phyloP scores from a whole-genome alignment of 1,139 yeast genomes.

The Yamadazyma mexicana region DNA sequence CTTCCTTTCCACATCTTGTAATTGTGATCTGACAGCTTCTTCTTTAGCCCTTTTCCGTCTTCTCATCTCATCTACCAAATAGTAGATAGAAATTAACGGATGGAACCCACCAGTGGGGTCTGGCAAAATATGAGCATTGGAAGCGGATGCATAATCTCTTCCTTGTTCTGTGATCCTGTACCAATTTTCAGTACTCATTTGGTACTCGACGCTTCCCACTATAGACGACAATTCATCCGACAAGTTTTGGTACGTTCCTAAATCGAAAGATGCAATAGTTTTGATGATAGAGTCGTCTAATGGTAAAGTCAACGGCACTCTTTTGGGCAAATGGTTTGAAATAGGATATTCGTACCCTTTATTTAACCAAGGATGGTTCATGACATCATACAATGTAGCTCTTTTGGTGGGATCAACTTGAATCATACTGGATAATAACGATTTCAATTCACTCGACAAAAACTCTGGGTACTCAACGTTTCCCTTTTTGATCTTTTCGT shows the following conservation, averaged over 20 bases:
- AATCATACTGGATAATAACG: constrained; percentile 81
- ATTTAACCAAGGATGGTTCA: constrained; percentile 93
- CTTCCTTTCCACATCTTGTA: constrained; percentile 24
- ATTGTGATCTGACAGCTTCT: constrained; percentile 35
- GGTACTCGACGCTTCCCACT: constrained; percentile 68
- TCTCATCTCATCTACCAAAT: constrained; percentile 79
- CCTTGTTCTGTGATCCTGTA: constrained; percentile 44
- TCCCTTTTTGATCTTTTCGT: constrained; percentile 92
- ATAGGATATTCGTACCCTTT: constrained; percentile 81
- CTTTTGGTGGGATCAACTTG: constrained; percentile 85
- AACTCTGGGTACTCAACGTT: constrained; percentile 87
- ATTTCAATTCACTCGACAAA: constrained; percentile 80
- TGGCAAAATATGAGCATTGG: constrained; percentile 42
- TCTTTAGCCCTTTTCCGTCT: constrained; percentile 66
- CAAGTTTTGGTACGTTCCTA: constrained; percentile 68
- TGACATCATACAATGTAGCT: constrained; percentile 76
- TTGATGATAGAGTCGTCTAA: constrained; percentile 68
- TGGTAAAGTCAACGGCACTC: constrained; percentile 74
- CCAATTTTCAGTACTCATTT: constrained; percentile 68
- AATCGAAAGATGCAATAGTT: constrained; percentile 78
- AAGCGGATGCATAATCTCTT: constrained; percentile 41
- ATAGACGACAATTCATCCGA: constrained; percentile 56
- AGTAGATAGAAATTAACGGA: constrained; percentile 85
- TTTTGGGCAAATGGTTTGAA: constrained; percentile 69
- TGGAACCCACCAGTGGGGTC: constrained; percentile 92